phyloP scores from a whole-genome alignment of 805 yeast genomes.

The Suhomyces faveliae region DNA sequence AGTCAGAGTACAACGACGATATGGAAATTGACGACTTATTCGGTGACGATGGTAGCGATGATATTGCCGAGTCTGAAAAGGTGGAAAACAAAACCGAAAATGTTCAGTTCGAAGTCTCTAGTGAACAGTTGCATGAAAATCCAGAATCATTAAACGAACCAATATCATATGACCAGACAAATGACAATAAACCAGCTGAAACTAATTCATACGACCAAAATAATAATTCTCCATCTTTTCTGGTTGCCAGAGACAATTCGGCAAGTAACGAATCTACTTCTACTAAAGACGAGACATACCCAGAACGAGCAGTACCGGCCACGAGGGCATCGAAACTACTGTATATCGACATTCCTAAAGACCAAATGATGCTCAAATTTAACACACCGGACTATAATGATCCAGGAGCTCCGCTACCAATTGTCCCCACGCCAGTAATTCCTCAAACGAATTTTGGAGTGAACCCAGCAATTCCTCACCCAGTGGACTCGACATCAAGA shows the following conservation, averaged over 20 bases:
- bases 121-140: constrained; percentile 5
- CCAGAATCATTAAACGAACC: constrained; percentile 2
- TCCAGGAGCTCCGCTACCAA: constrained; percentile 82
- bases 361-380: constrained; percentile 52
- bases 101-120: background rate
- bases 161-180: background rate
- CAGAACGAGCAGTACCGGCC: background rate
- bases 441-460: constrained; percentile 18
- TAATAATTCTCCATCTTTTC: background rate
- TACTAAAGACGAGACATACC: background rate
- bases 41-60: constrained; percentile 35
- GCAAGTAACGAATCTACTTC: background rate
- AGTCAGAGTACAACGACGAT: constrained; percentile 15
- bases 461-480: background rate
- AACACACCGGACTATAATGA: constrained; percentile 61
- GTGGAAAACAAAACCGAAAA: constrained; percentile 1
- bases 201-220: too few species aligned
- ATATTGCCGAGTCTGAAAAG: background rate
- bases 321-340: constrained; percentile 6
- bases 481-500: background rate
- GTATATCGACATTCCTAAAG: constrained; percentile 53
- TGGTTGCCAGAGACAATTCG: background rate
- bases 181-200: background rate
- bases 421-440: constrained; percentile 48
- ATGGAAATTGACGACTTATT: constrained; percentile 30